Percentiles rank a stretch among this genome's conserved stretches.
phyloP scores from a whole-genome alignment of 306 rosid species.

The Castanea crenata region DNA sequence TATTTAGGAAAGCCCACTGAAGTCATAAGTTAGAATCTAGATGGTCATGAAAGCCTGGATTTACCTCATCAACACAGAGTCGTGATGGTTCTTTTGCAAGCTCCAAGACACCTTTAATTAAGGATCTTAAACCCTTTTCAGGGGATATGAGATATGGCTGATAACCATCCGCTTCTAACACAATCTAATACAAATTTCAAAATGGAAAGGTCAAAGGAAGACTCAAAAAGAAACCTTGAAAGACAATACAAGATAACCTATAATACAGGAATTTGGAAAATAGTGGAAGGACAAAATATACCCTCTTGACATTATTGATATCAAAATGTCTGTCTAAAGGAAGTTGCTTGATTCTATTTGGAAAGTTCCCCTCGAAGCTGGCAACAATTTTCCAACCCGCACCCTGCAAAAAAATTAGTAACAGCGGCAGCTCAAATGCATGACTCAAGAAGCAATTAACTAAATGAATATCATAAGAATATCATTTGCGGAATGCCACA shows the following conservation, averaged over 20 bases:
- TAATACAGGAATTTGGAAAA: neutral
- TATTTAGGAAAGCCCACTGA: neutral
- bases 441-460: slow-evolving; percentile 3
- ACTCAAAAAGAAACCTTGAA: neutral
- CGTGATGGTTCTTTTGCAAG: slow-evolving; percentile 98
- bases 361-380: slow-evolving; percentile 92
- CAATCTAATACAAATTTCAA: slow-evolving; percentile 55
- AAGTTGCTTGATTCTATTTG: slow-evolving; percentile 92
- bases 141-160: slow-evolving; percentile 99
- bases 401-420: slow-evolving; percentile 57
- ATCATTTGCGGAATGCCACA: neutral
- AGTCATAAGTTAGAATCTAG: slow-evolving; percentile 2
- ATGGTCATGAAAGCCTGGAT: neutral
- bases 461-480: neutral
- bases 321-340: slow-evolving; percentile 96
- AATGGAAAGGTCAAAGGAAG: slow-evolving; percentile 7
- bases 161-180: slow-evolving; percentile 99
- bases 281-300: slow-evolving; percentile 29
- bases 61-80: slow-evolving; percentile 98
- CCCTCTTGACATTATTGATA: slow-evolving; percentile 95
- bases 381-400: slow-evolving; percentile 99
- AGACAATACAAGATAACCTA: neutral
- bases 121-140: slow-evolving; percentile 94
- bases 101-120: slow-evolving; percentile 94
- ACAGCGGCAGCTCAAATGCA: neutral